These are phyloP conservation scores for Porodaedalea pini DNA, from an alignment of 1,284 basidiomycete species.

Conservation along the genomic window DNA sequence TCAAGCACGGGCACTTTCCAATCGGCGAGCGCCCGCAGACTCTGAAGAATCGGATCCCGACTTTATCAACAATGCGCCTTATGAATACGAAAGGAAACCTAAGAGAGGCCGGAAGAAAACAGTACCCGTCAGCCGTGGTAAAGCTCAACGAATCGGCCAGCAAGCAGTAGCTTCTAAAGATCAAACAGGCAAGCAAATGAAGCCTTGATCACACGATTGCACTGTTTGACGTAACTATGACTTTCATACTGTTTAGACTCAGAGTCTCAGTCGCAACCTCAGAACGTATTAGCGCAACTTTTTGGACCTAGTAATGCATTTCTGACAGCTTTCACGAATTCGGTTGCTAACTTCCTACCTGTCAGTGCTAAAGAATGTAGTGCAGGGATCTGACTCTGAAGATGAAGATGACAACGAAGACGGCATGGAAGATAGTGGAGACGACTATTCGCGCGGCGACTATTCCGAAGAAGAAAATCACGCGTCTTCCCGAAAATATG, in stretches of 20 bases:
- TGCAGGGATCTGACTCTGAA: not conserved
- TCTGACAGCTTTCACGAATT: not conserved
- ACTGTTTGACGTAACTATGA: not conserved
- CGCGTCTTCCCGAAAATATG: slow-evolving; percentile 13
- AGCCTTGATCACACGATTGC: not conserved
- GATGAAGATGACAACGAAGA: slow-evolving; percentile 16
- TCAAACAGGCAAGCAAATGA: not conserved
- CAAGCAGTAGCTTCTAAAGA: not conserved
- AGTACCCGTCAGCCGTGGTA: not conserved
- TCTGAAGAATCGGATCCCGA: slow-evolving; percentile 24
- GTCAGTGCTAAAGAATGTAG: not conserved
- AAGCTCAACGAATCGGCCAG: not conserved
- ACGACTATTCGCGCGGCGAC: slow-evolving; percentile 18
- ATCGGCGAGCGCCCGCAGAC: slow-evolving; percentile 9
- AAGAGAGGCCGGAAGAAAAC: slow-evolving; percentile 3
- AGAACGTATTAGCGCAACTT: slow-evolving; percentile 25
- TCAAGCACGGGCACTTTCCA: not conserved
- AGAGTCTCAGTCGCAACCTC: slow-evolving; percentile 9
- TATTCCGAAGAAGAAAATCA: slow-evolving; percentile 16
- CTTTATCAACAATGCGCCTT: slow-evolving; percentile 23
- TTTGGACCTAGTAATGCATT: slow-evolving; percentile 21
- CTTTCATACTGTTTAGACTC: not conserved
- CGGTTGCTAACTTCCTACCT: not conserved
- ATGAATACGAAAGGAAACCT: slow-evolving; percentile 20
- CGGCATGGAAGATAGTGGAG: slow-evolving; percentile 20